Evolutionary conservation across 768 basidiomycete species (phyloP).

Genomic region (Lyophyllum decastes): DNA sequence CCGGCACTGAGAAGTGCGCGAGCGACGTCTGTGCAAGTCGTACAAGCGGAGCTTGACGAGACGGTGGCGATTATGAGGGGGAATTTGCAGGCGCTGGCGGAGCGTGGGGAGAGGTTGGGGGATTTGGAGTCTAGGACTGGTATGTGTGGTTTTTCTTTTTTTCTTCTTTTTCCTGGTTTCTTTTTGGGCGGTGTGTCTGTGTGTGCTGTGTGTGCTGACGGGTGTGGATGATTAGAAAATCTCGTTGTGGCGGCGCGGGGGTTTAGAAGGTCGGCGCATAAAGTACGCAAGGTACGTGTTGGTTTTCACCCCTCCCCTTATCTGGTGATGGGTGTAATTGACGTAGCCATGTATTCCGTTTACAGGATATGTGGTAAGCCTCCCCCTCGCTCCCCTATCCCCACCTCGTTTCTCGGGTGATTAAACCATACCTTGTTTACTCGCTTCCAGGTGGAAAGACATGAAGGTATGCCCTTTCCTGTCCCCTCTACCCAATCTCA

Average conservation of each 20-base stretch:
- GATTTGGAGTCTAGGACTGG: slow-evolving; percentile 96
- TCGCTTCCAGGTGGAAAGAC: slow-evolving; percentile 81
- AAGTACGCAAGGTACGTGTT: slow-evolving; percentile 83
- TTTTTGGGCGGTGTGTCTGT: too few species aligned
- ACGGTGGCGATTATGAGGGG: slow-evolving; percentile 96
- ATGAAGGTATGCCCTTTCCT: slow-evolving; percentile 67
- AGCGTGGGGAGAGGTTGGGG: slow-evolving; percentile 90
- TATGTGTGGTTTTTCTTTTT: slow-evolving; percentile 33
- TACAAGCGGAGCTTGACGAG: slow-evolving; percentile 92
- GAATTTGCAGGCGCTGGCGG: slow-evolving; percentile 91
- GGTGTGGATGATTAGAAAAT: slow-evolving; percentile 66
- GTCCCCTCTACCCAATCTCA: slow-evolving; percentile 9
- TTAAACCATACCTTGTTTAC: neutral
- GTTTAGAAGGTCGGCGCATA: slow-evolving; percentile 93
- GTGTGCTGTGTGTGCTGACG: neutral
- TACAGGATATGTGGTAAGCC: slow-evolving; percentile 86
- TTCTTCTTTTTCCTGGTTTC: neutral
- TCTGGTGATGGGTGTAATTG: too few species aligned
- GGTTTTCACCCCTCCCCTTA: neutral
- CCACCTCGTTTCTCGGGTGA: neutral
- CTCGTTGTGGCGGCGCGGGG: slow-evolving; percentile 95
- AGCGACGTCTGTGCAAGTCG: slow-evolving; percentile 50
- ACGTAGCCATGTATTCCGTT: neutral
- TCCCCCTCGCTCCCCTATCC: slow-evolving; percentile 7
- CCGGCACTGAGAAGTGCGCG: neutral